A percentile compares a stretch with the other conserved stretches of the same genome.
phyloP scores from a whole-genome alignment of 306 rosid genomes.

The Amphicarpaea edgeworthii region DNA sequence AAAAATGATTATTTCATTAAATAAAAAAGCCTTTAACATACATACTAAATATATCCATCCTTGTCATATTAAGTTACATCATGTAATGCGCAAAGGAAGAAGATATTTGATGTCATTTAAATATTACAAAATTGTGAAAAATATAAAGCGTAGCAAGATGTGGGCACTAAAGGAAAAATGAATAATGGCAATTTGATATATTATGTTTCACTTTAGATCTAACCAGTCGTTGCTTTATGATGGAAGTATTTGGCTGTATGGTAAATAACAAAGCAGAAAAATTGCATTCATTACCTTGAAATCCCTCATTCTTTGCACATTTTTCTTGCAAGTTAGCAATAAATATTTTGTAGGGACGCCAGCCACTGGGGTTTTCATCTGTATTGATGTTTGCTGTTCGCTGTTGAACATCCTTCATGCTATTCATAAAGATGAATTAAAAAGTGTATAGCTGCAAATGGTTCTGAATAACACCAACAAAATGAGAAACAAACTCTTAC shows the following conservation, averaged over 20 bases:
- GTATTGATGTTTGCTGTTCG: conserved; percentile 75
- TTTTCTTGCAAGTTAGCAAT: conserved; percentile 74
- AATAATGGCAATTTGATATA: conserved; percentile 3
- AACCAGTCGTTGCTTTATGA: conserved; percentile 28
- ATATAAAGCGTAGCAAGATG: conserved; percentile 11
- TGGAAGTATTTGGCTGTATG: conserved; percentile 1
- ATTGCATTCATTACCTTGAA: conserved; percentile 64
- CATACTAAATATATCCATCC: conserved; percentile 41
- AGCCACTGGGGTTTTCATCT: conserved; percentile 97
- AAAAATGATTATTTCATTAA: neutral
- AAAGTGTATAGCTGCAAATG: conserved; percentile 33
- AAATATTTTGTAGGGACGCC: conserved; percentile 88
- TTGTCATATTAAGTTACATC: conserved; percentile 14
- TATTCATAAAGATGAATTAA: conserved; percentile 50
- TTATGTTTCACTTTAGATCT: conserved; percentile 5
- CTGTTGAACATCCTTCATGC: conserved; percentile 77
- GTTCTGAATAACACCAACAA: conserved; percentile 38
- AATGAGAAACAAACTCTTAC: conserved; percentile 60
- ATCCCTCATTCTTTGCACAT: conserved; percentile 79
- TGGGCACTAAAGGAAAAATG: neutral
- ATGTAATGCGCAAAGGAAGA: neutral
- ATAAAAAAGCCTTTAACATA: no score
- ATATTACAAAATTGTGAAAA: conserved; percentile 7
- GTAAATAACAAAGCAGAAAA: conserved; percentile 25
- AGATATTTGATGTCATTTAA: conserved; percentile 5